These are phyloP conservation scores for Corylus americana DNA, from an alignment of 306 rosid genomes.

Conservation along the genomic window DNA sequence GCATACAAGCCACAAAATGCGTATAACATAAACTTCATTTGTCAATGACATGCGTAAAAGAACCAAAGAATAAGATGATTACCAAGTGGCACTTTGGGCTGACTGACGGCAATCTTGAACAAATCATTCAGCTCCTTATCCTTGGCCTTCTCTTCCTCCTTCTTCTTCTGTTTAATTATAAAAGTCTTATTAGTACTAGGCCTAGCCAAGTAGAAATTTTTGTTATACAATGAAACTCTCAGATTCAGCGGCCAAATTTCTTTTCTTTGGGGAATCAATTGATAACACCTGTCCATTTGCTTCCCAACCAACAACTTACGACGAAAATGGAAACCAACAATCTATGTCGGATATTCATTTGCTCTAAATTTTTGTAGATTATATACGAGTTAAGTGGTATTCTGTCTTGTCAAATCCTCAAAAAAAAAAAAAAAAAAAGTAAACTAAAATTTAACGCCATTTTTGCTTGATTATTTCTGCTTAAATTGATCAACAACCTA, in stretches of 20 bases:
- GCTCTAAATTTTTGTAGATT: too few species aligned
- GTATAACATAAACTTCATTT: neutral
- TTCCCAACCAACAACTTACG: neutral
- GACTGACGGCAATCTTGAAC: constrained; percentile 88
- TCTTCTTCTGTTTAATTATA: constrained; percentile 65
- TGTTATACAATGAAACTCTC: neutral
- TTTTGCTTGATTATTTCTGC: too few species aligned
- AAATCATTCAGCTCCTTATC: constrained; percentile 92
- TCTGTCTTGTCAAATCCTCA: neutral
- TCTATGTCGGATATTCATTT: neutral
- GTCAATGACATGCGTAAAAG: neutral
- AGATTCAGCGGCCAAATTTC: neutral
- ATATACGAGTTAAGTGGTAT: too few species aligned
- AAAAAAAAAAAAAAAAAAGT: too few species aligned
- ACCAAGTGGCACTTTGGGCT: constrained; percentile 94
- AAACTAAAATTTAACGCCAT: too few species aligned
- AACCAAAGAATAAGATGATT: constrained; percentile 17
- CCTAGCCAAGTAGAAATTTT: neutral
- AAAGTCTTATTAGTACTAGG: neutral
- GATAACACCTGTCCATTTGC: neutral
- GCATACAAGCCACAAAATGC: neutral
- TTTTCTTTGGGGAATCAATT: neutral
- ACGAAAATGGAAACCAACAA: neutral
- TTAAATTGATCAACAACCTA: too few species aligned
- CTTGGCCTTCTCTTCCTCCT: constrained; percentile 91